phyloP scores from a whole-genome alignment of 176 grass and related monocot genomes.

The Bromus sterilis region DNA sequence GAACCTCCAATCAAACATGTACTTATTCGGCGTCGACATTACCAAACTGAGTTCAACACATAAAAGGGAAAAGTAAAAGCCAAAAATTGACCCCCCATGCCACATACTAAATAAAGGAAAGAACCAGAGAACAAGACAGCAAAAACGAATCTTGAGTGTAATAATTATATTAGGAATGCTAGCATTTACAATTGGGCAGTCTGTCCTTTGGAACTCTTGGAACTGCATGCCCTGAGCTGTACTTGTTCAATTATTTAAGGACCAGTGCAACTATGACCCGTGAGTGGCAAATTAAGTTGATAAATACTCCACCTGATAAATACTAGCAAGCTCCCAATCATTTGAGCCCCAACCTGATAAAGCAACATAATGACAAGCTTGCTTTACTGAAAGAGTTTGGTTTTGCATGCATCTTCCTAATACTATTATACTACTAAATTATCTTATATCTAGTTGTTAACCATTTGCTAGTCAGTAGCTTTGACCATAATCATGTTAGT shows the following conservation, averaged over 20 bases:
- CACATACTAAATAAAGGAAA: background rate
- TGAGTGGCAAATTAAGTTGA: background rate
- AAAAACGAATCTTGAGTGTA: background rate
- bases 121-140: background rate
- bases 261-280: background rate
- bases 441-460: no score
- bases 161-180: background rate
- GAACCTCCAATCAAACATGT: constrained; percentile 8
- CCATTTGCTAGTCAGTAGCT: background rate
- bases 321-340: background rate
- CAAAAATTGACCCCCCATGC: background rate
- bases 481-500: background rate
- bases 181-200: background rate
- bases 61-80: background rate
- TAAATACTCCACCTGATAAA: no score
- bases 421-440: no score
- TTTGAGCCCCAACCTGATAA: constrained; percentile 10
- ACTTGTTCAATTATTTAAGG: background rate
- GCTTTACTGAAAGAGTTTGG: background rate
- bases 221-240: background rate
- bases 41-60: background rate
- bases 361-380: constrained; percentile 1
- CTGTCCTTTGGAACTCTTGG: background rate
- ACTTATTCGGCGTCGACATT: background rate
- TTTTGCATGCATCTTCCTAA: background rate